phyloP scores from a whole-genome alignment of 2,329 filamentous ascomycete species.

The Knufia petricola region DNA sequence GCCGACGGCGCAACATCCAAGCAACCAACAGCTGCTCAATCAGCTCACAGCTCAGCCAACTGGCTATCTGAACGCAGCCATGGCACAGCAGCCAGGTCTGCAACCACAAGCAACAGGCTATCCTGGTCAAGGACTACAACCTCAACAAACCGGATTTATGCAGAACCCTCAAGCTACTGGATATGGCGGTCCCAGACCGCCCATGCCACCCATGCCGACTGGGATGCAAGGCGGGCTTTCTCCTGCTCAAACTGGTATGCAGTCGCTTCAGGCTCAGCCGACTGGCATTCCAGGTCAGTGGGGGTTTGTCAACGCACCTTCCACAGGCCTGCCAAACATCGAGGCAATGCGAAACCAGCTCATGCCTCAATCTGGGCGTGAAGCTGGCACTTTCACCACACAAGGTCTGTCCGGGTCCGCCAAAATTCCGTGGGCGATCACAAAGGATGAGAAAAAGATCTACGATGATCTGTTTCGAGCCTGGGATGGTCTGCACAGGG shows the following conservation, averaged over 20 bases:
- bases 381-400: conserved; percentile 67
- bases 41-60: conserved; percentile 47
- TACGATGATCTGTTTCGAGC: conserved; percentile 92
- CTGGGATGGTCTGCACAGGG: conserved; percentile 91
- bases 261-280: conserved; percentile 76
- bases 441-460: conserved; percentile 94
- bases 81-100: conserved; percentile 51
- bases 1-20: conserved; percentile 60
- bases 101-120: conserved; percentile 33
- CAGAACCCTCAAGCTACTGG: conserved; percentile 65
- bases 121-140: conserved; percentile 45
- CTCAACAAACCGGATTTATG: conserved; percentile 62
- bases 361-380: conserved; percentile 93
- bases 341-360: conserved; percentile 85
- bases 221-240: conserved; percentile 54
- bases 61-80: conserved; percentile 51
- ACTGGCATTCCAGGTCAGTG: conserved; percentile 90
- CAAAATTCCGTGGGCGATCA: conserved; percentile 95
- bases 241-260: conserved; percentile 57
- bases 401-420: conserved; percentile 85
- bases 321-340: conserved; percentile 83
- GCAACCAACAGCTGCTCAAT: conserved; percentile 53
- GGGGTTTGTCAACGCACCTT: conserved; percentile 93
- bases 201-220: conserved; percentile 75
- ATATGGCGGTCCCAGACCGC: conserved; percentile 69